Percentiles rank a stretch among this genome's conserved stretches.
Evolutionary conservation across 495 filamentous ascomycete genomes (phyloP).

Genomic region (Tuber umbilicatum): DNA sequence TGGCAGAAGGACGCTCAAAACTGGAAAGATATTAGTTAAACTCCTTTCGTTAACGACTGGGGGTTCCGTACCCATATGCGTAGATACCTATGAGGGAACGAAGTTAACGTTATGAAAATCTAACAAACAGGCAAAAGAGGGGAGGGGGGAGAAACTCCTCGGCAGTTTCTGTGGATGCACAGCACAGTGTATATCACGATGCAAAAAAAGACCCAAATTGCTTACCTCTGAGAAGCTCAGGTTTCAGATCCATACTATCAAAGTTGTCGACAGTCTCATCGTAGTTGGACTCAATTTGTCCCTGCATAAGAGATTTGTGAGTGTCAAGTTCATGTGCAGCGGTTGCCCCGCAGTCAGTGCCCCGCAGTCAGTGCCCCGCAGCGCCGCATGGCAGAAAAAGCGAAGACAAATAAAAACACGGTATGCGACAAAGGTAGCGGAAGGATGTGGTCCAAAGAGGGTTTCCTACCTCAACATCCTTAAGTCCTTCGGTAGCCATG

Average conservation of each 20-base stretch:
- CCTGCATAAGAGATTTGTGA: constrained; percentile 48
- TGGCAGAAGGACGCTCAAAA: constrained; percentile 98
- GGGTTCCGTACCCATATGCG: constrained; percentile 62
- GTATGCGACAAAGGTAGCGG: neutral
- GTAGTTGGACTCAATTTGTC: constrained; percentile 99
- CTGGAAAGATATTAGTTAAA: constrained; percentile 27
- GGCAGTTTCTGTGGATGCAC: constrained; percentile 6
- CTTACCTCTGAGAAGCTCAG: constrained; percentile 94
- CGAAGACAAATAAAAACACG: neutral
- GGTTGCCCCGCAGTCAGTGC: constrained; percentile 34
- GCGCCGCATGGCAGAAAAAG: constrained; percentile 13
- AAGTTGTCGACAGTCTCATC: constrained; percentile 99
- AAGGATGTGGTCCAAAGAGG: constrained; percentile 5
- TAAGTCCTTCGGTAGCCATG: constrained; percentile 42
- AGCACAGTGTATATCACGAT: constrained; percentile 9
- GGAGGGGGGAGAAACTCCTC: constrained; percentile 7
- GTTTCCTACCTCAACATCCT: constrained; percentile 39
- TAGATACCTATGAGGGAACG: constrained; percentile 66
- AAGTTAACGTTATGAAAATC: constrained; percentile 5
- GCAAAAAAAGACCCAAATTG: constrained; percentile 22
- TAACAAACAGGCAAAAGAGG: constrained; percentile 4
- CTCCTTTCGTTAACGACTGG: neutral
- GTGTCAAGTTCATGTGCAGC: constrained; percentile 14
- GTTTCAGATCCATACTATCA: constrained; percentile 92
- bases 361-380: constrained; percentile 41